phyloP scores from a whole-genome alignment of 1,139 yeast genomes.

The Yamadazyma songkhlaensis region DNA sequence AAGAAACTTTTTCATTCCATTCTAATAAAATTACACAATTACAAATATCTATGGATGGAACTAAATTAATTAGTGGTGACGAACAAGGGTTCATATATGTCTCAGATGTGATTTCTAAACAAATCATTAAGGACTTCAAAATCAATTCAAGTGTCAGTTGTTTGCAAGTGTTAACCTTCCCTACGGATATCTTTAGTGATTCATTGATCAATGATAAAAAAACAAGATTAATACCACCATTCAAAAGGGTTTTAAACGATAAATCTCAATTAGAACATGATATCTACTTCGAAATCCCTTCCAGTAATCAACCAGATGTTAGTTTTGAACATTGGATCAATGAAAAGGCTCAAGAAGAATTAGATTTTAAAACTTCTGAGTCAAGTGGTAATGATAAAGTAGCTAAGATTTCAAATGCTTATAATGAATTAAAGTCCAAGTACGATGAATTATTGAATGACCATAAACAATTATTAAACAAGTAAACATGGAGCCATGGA shows the following conservation, averaged over 20 bases:
- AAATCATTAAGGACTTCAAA: constrained; percentile 65
- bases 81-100: constrained; percentile 62
- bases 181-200: constrained; percentile 15
- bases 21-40: constrained; percentile 50
- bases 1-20: constrained; percentile 59
- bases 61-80: constrained; percentile 73
- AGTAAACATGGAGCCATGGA: background rate
- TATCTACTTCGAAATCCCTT: constrained; percentile 45
- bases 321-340: constrained; percentile 43
- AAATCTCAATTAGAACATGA: constrained; percentile 47
- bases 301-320: constrained; percentile 5
- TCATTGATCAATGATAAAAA: constrained; percentile 29
- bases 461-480: constrained; percentile 39
- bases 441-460: constrained; percentile 60
- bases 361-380: constrained; percentile 42
- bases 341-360: constrained; percentile 48
- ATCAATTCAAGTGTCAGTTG: constrained; percentile 40
- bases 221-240: constrained; percentile 47
- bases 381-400: constrained; percentile 29
- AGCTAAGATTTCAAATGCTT: constrained; percentile 51
- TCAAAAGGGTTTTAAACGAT: constrained; percentile 56
- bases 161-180: constrained; percentile 20
- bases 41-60: constrained; percentile 72
- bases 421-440: constrained; percentile 54
- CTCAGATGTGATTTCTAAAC: constrained; percentile 75